A percentile compares a stretch with the other conserved stretches of the same genome.
Evolutionary conservation across 352 stramenopile species (phyloP).

Genomic region (Elongisporangium prolatum): DNA sequence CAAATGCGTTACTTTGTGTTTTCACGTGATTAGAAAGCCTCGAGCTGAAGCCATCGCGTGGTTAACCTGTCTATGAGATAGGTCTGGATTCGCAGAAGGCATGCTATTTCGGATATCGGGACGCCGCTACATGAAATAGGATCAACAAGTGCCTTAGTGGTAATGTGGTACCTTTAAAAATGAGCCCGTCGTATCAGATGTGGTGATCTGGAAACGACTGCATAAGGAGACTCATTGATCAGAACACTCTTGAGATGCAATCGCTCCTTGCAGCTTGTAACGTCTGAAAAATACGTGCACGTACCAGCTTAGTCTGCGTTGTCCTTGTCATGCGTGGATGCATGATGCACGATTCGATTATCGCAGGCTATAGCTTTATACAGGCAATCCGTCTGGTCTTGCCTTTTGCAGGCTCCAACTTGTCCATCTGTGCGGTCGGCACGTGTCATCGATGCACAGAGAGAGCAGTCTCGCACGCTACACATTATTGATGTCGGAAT

Average conservation of each 20-base stretch:
- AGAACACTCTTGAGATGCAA: no score
- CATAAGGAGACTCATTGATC: neutral
- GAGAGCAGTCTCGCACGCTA: neutral
- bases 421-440: neutral
- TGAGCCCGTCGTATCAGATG: no score
- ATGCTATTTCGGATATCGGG: no score
- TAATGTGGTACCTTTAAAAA: no score
- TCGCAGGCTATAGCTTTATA: neutral
- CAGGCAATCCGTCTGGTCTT: neutral
- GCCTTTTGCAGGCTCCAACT: neutral
- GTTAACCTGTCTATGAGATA: no score
- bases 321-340: neutral
- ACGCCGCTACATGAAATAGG: no score
- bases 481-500: neutral
- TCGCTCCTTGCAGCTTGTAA: neutral
- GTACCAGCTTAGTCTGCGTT: neutral
- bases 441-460: neutral
- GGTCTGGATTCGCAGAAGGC: no score
- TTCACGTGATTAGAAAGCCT: no score
- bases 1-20: no score
- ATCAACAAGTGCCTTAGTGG: no score
- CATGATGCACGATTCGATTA: neutral
- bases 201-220: no score
- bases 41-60: no score
- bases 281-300: neutral